Conservation (phyloP, 257 asterid genomes). For the Mentha longifolia region DNA sequence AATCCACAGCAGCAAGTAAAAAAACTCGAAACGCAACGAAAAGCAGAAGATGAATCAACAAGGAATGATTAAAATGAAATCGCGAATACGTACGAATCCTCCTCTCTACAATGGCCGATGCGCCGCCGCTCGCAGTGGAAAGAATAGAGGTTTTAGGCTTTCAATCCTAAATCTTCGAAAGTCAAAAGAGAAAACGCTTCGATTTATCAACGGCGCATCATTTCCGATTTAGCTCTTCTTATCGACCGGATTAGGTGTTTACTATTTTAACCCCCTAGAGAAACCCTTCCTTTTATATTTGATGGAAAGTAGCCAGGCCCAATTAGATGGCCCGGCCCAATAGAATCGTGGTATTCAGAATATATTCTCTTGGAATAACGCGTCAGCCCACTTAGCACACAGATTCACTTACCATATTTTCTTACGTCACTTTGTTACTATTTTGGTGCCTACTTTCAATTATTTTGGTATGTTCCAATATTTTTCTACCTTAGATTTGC, state of each 20-base stretch:
- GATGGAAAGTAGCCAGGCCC: no score
- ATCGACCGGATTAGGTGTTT: neutral
- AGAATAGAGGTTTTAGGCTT: slow-evolving; percentile 26
- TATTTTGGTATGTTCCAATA: no score
- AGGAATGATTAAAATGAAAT: neutral
- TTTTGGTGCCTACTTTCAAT: no score
- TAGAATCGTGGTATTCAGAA: no score
- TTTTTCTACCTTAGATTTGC: no score
- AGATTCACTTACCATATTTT: no score
- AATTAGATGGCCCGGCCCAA: no score
- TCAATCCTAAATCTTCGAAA: slow-evolving; percentile 14
- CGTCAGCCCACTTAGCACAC: no score
- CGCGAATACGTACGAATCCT: neutral
- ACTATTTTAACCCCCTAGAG: neutral
- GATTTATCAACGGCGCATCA: neutral
- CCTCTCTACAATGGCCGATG: slow-evolving; percentile 12
- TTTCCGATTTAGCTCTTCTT: neutral
- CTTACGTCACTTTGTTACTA: no score
- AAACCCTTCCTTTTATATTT: no score
- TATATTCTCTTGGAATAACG: no score
- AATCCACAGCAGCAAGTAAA: neutral
- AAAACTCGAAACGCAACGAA: neutral
- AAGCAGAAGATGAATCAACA: neutral
- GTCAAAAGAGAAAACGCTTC: slow-evolving; percentile 3
- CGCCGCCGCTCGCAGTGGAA: slow-evolving; percentile 19